A percentile compares a stretch with the other conserved stretches of the same genome.
Evolutionary conservation across 768 basidiomycete genomes (phyloP).

Genomic region (Lentinula raphanica): DNA sequence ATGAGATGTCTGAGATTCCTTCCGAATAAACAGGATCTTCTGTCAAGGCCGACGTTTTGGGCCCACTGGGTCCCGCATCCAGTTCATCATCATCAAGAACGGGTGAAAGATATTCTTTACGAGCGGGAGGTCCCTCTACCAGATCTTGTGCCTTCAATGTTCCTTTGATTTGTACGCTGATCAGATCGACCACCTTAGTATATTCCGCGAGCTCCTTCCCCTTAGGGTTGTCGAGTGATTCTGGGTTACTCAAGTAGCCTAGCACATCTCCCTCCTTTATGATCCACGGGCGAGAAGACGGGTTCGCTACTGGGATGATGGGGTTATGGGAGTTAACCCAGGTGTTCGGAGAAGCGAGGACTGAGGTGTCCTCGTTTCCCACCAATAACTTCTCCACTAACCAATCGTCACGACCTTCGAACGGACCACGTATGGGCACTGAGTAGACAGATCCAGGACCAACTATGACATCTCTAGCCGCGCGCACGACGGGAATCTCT

Average conservation of each 20-base stretch:
- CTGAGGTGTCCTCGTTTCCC: slow-evolving; percentile 2
- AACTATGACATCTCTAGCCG: not conserved
- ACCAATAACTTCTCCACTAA: slow-evolving; percentile 14
- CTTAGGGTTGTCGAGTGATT: slow-evolving; percentile 3
- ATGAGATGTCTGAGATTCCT: slow-evolving; percentile 4
- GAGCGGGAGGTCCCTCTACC: too few species aligned
- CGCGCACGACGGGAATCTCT: too few species aligned
- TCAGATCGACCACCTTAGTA: slow-evolving; percentile 1
- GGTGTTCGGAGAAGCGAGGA: slow-evolving; percentile 13
- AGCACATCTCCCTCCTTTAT: slow-evolving; percentile 13
- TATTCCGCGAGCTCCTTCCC: not conserved
- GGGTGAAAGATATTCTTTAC: not conserved
- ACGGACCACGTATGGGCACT: slow-evolving; percentile 3
- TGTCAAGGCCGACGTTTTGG: slow-evolving; percentile 19
- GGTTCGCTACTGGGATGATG: slow-evolving; percentile 14
- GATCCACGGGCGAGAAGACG: slow-evolving; percentile 1
- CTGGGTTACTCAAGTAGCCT: slow-evolving; percentile 8
- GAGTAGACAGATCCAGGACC: not conserved
- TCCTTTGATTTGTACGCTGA: slow-evolving; percentile 1
- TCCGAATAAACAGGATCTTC: slow-evolving; percentile 5
- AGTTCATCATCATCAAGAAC: slow-evolving; percentile 9
- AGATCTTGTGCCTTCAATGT: slow-evolving; percentile 1
- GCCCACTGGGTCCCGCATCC: slow-evolving; percentile 7
- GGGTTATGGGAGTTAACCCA: slow-evolving; percentile 9
- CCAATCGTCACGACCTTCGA: slow-evolving; percentile 10